These are phyloP conservation scores for Zostera marina DNA, from an alignment of 116 monocot species.

Conservation along the genomic window DNA sequence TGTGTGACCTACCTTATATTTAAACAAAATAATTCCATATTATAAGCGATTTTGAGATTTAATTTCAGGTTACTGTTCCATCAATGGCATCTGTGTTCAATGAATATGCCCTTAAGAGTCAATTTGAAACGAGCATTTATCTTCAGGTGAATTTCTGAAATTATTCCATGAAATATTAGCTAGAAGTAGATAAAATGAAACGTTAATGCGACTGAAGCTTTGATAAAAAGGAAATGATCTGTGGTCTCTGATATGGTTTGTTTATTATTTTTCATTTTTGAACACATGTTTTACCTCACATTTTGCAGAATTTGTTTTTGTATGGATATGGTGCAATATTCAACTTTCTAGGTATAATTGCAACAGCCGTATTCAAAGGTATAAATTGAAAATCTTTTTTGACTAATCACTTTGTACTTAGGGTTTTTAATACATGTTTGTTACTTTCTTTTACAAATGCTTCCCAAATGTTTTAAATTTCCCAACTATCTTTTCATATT, in stretches of 20 bases:
- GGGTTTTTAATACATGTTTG: too few species aligned
- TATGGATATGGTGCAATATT: slow-evolving; percentile 99
- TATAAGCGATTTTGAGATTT: background rate
- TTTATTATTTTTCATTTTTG: background rate
- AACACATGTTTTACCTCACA: background rate
- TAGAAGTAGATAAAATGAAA: background rate
- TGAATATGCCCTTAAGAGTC: slow-evolving; percentile 98
- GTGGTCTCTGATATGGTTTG: background rate
- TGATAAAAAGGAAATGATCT: background rate
- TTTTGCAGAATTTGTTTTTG: slow-evolving; percentile 82
- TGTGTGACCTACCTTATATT: background rate
- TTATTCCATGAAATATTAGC: slow-evolving; percentile 1
- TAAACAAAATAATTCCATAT: background rate
- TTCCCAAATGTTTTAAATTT: too few species aligned
- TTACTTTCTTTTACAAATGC: too few species aligned
- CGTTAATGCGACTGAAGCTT: background rate
- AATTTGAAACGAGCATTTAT: slow-evolving; percentile 98
- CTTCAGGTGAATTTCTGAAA: slow-evolving; percentile 67
- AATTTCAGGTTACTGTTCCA: slow-evolving; percentile 72
- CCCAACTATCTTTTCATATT: too few species aligned
- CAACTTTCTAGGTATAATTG: slow-evolving; percentile 81
- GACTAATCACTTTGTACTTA: background rate
- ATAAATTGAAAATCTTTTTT: slow-evolving; percentile 1
- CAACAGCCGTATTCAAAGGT: slow-evolving; percentile 78
- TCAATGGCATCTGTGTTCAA: slow-evolving; percentile 92